Percentiles rank a stretch among this genome's conserved stretches.
Conservation (phyloP, 371 early-diverging fungal genomes). For the Syncephalastrum contaminatum region DNA sequence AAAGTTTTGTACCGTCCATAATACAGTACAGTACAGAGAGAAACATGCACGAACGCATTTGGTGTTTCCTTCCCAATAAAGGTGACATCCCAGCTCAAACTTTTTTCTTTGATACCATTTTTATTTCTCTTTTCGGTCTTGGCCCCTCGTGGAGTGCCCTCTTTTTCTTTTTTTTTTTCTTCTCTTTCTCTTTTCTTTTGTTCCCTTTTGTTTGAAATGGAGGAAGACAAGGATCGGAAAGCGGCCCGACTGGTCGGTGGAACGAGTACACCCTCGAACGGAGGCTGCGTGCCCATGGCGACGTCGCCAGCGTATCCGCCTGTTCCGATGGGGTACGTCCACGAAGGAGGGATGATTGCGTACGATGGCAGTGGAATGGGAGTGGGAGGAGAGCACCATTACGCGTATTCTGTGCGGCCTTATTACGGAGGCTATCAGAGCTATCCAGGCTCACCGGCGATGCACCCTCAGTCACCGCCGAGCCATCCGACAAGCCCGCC, state of each 20-base stretch:
- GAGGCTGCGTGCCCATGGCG: conserved; percentile 4
- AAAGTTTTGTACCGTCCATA: conserved; percentile 39
- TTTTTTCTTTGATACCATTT: neutral
- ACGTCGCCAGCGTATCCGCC: conserved; percentile 3
- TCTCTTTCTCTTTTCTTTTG: neutral
- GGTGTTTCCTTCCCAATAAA: no score
- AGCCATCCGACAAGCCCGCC: conserved; percentile 47
- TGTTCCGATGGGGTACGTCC: conserved; percentile 1
- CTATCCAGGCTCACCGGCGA: conserved; percentile 43
- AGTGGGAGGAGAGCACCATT: conserved; percentile 1
- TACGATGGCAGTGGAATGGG: conserved; percentile 9
- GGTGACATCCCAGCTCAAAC: no score
- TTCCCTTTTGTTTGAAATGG: neutral
- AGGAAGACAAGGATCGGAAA: neutral
- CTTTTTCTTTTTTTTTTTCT: neutral
- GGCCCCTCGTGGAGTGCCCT: neutral
- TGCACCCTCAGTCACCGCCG: conserved; percentile 46
- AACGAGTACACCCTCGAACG: neutral
- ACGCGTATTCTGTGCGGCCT: conserved; percentile 38
- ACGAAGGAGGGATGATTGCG: conserved; percentile 16
- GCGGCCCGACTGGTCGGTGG: neutral
- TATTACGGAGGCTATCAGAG: conserved; percentile 34
- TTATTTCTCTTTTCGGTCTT: conserved; percentile 1
- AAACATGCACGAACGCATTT: no score
- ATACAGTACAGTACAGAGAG: no score